Evolutionary conservation across 805 yeast genomes (phyloP).

Genomic region (Wickerhamomyces queroliae): DNA sequence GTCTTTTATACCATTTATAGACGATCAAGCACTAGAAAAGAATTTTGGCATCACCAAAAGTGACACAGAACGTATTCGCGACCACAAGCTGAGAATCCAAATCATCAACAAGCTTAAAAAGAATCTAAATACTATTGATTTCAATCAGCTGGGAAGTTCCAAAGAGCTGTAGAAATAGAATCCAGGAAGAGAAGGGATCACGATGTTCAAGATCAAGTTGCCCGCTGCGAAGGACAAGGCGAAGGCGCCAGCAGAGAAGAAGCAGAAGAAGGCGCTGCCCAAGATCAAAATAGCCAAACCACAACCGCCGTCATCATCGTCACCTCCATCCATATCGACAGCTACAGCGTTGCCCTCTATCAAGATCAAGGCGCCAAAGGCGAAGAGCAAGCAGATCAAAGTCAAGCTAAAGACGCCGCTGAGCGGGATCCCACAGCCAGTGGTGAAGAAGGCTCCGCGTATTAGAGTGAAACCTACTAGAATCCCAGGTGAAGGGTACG

Average conservation of each 20-base stretch:
- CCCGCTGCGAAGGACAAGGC: constrained; percentile 6
- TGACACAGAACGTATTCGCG: too few relatives aligned
- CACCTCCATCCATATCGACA: neutral
- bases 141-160: too few relatives aligned
- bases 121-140: too few relatives aligned
- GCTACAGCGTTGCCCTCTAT: neutral
- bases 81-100: too few relatives aligned
- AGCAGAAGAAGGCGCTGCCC: constrained; percentile 1
- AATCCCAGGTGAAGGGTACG: constrained; percentile 92
- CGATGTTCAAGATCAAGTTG: constrained; percentile 17
- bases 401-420: neutral
- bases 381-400: neutral
- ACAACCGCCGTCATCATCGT: constrained; percentile 1
- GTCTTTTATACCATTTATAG: too few relatives aligned
- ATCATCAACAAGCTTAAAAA: too few relatives aligned
- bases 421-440: neutral
- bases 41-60: too few relatives aligned
- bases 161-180: too few relatives aligned
- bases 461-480: constrained; percentile 55
- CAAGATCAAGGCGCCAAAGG: constrained; percentile 1
- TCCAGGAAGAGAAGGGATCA: too few relatives aligned
- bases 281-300: constrained; percentile 3
- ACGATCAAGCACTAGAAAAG: too few relatives aligned
- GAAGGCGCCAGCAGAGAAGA: constrained; percentile 6
- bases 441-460: constrained; percentile 25